Evolutionary conservation across 768 basidiomycete species (phyloP).

Genomic region (Termitomyces sp.): DNA sequence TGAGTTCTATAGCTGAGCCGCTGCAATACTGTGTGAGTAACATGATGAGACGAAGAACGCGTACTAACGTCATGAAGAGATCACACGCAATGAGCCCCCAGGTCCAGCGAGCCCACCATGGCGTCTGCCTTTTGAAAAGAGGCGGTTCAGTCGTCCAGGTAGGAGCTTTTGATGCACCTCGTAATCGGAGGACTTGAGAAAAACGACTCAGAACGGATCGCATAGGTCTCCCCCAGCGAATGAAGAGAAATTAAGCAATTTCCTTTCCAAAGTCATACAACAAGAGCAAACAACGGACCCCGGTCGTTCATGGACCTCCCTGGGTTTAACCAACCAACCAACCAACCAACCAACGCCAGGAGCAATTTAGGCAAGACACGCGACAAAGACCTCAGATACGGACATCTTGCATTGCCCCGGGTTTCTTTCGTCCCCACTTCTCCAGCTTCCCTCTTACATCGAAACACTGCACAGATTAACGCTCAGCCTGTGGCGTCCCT

Average conservation of each 20-base stretch:
- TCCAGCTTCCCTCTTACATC: neutral
- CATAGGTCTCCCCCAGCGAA: neutral
- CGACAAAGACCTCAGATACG: neutral
- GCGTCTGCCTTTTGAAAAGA: slow-evolving; percentile 22
- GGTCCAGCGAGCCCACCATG: slow-evolving; percentile 26
- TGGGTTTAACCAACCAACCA: too few relatives aligned
- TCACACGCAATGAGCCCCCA: slow-evolving; percentile 23
- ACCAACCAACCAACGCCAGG: too few relatives aligned
- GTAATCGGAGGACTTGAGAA: slow-evolving; percentile 7
- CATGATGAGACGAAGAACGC: neutral
- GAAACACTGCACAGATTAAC: neutral
- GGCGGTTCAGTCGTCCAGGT: slow-evolving; percentile 11
- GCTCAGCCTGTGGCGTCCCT: neutral
- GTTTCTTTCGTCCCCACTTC: slow-evolving; percentile 1
- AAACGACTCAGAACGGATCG: slow-evolving; percentile 9
- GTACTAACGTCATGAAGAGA: slow-evolving; percentile 25
- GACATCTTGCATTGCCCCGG: neutral
- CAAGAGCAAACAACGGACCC: slow-evolving; percentile 5
- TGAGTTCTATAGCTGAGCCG: slow-evolving; percentile 25
- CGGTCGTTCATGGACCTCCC: too few relatives aligned
- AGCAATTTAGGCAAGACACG: neutral
- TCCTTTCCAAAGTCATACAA: neutral
- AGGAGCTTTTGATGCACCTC: slow-evolving; percentile 2
- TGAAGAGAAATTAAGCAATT: neutral
- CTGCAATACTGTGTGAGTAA: slow-evolving; percentile 10